Conservation (phyloP, 1,284 basidiomycete species). For the Heliocybe sulcata region DNA sequence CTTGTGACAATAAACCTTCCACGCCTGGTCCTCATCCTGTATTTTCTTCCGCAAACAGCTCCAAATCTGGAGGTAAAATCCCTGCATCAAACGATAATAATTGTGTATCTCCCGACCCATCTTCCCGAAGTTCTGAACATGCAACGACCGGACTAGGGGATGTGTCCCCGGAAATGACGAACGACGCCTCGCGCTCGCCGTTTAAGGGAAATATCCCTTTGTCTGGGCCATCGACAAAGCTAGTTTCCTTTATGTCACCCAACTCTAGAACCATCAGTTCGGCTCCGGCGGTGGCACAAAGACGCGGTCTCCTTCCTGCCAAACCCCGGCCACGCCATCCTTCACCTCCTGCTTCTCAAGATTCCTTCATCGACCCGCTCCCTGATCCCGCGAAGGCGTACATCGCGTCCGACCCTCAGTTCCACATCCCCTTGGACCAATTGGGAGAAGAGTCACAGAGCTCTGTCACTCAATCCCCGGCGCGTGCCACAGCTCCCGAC, state of each 20-base stretch:
- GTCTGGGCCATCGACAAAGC: slow-evolving; percentile 19
- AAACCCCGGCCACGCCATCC: slow-evolving; percentile 21
- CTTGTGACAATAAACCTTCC: slow-evolving; percentile 4
- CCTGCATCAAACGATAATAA: not conserved
- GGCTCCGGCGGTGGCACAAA: not conserved
- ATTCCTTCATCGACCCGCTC: slow-evolving; percentile 51
- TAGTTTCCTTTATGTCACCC: slow-evolving; percentile 24
- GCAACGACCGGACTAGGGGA: not conserved
- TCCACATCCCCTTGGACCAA: slow-evolving; percentile 51
- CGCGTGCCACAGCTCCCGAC: slow-evolving; percentile 1
- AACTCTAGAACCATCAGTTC: slow-evolving; percentile 4
- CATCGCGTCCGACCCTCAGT: slow-evolving; percentile 41
- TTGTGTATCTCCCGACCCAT: not conserved
- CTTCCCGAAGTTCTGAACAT: not conserved
- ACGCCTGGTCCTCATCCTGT: not conserved
- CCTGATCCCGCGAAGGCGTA: slow-evolving; percentile 39
- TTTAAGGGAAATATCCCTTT: slow-evolving; percentile 14
- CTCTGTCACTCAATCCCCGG: not conserved
- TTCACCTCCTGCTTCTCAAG: slow-evolving; percentile 34
- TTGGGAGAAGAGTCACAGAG: slow-evolving; percentile 24
- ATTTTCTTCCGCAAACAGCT: not conserved
- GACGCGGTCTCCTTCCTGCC: slow-evolving; percentile 3
- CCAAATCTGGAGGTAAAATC: not conserved
- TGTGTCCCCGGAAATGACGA: not conserved
- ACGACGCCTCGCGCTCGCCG: not conserved